phyloP scores from a whole-genome alignment of 805 yeast species.

The Metschnikowia aberdeeniae region DNA sequence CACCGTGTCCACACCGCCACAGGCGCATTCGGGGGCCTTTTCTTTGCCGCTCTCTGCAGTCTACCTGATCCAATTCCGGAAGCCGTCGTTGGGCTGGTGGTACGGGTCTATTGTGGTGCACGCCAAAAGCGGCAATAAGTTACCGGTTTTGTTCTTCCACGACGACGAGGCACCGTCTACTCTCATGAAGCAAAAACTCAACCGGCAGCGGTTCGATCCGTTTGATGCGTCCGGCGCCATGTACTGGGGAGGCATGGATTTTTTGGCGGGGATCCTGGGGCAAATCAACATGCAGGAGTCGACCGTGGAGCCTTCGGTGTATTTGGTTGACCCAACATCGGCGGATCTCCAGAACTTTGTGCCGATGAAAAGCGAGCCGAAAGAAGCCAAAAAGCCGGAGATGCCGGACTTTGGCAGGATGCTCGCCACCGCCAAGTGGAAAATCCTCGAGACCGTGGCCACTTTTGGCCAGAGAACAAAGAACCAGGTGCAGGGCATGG shows the following conservation, averaged over 20 bases:
- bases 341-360: slow-evolving; percentile 59
- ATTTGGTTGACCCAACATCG: slow-evolving; percentile 73
- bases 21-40: slow-evolving; percentile 39
- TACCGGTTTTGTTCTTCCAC: slow-evolving; percentile 89
- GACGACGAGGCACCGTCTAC: slow-evolving; percentile 85
- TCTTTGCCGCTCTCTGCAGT: slow-evolving; percentile 54
- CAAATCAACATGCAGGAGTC: slow-evolving; percentile 65
- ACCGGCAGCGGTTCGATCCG: slow-evolving; percentile 68
- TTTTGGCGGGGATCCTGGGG: slow-evolving; percentile 51
- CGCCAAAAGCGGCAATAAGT: slow-evolving; percentile 58
- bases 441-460: slow-evolving; percentile 78
- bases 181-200: slow-evolving; percentile 51
- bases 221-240: slow-evolving; percentile 53
- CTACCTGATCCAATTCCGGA: slow-evolving; percentile 77
- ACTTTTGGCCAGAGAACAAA: slow-evolving; percentile 52
- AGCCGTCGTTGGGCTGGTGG: slow-evolving; percentile 88
- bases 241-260: slow-evolving; percentile 91
- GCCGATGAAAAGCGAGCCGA: slow-evolving; percentile 21
- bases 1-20: slow-evolving; percentile 48
- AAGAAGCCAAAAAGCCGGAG: slow-evolving; percentile 9
- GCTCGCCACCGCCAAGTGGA: slow-evolving; percentile 77
- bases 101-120: slow-evolving; percentile 80
- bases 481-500: slow-evolving; percentile 57
- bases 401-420: slow-evolving; percentile 38
- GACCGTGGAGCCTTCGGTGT: slow-evolving; percentile 65